phyloP scores from a whole-genome alignment of 192 early-diverging fungal genomes.

The Entrophospora sp. region DNA sequence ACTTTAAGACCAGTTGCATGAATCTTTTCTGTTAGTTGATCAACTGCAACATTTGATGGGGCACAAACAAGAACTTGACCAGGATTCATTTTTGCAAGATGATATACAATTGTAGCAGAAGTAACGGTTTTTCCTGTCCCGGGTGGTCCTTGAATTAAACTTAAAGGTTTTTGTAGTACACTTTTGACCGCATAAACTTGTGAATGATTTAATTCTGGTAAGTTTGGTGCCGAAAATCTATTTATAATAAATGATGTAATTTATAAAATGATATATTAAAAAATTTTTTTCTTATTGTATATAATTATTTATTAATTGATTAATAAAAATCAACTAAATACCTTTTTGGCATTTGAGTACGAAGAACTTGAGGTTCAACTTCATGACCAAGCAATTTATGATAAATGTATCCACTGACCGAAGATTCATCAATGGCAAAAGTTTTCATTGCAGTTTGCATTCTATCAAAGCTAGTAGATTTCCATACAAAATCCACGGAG shows the following conservation, averaged over 20 bases:
- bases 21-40: slow-evolving; percentile 96
- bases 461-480: slow-evolving; percentile 91
- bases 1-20: slow-evolving; percentile 90
- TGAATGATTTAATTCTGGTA: slow-evolving; percentile 95
- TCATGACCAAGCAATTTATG: slow-evolving; percentile 92
- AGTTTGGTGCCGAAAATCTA: slow-evolving; percentile 78
- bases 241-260: no score
- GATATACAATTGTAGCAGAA: slow-evolving; percentile 95
- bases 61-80: slow-evolving; percentile 96
- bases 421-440: slow-evolving; percentile 92
- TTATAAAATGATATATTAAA: no score
- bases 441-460: slow-evolving; percentile 96
- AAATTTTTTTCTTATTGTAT: no score
- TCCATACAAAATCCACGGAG: slow-evolving; percentile 97
- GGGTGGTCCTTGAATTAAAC: slow-evolving; percentile 91
- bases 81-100: slow-evolving; percentile 80
- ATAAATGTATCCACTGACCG: slow-evolving; percentile 92
- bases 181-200: slow-evolving; percentile 93
- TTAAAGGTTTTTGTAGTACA: slow-evolving; percentile 85
- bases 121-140: slow-evolving; percentile 99
- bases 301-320: not conserved
- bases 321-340: slow-evolving; percentile 9
- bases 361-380: slow-evolving; percentile 77
- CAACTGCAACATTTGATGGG: slow-evolving; percentile 98
- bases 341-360: slow-evolving; percentile 73